Percentiles rank a stretch among this genome's conserved stretches.
These are phyloP conservation scores for Tetrahymena borealis DNA, from an alignment of 73 alveolate genomes.

Conservation along the genomic window DNA sequence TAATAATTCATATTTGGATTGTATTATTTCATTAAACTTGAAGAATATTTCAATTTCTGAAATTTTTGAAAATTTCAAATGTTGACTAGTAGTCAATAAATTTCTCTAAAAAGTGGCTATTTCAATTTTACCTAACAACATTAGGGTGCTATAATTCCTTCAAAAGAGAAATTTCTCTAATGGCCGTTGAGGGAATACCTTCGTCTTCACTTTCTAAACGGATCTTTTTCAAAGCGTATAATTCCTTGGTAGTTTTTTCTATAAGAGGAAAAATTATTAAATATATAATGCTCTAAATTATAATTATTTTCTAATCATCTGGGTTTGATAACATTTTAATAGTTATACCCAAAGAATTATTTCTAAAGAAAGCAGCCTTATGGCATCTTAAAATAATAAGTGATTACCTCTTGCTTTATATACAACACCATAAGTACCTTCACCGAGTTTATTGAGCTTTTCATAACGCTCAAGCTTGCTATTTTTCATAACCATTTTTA, in stretches of 20 bases:
- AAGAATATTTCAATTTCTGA: too few relatives aligned
- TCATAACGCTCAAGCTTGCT: conserved; percentile 62
- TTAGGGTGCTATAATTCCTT: conserved; percentile 91
- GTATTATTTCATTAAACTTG: too few relatives aligned
- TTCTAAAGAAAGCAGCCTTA: too few relatives aligned
- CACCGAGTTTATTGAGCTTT: conserved; percentile 83
- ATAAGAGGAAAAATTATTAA: background rate
- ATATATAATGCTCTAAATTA: background rate
- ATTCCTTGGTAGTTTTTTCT: conserved; percentile 64
- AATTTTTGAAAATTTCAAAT: background rate
- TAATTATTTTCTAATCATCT: too few relatives aligned
- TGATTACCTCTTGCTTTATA: conserved; percentile 65
- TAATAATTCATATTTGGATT: background rate
- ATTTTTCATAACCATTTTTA: conserved; percentile 20
- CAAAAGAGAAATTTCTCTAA: conserved; percentile 87
- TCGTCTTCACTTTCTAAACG: conserved; percentile 91
- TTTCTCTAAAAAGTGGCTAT: background rate
- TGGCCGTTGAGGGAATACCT: conserved; percentile 94
- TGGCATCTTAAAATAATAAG: too few relatives aligned
- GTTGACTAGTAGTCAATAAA: background rate
- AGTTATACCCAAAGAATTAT: too few relatives aligned
- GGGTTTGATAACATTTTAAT: too few relatives aligned
- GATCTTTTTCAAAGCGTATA: conserved; percentile 87
- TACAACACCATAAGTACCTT: conserved; percentile 92
- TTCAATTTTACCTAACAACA: conserved; percentile 64